Evolutionary conservation across 2,329 filamentous ascomycete species (phyloP).

Genomic region (Coniochaeta sp.): DNA sequence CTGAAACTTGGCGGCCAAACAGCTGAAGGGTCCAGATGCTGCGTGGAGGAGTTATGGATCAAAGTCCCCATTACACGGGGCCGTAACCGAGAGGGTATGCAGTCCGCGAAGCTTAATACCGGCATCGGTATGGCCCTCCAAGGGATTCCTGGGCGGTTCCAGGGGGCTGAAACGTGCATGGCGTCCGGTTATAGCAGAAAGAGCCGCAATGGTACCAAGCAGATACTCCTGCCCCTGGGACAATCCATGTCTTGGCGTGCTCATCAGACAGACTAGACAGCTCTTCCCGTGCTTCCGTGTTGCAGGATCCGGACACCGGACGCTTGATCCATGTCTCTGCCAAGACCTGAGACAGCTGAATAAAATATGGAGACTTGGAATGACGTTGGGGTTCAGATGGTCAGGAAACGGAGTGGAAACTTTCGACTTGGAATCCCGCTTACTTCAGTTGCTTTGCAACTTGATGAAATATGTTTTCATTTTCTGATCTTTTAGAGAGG

Average conservation of each 20-base stretch:
- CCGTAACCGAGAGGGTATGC: background rate
- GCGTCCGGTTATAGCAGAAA: background rate
- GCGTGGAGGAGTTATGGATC: background rate
- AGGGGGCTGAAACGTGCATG: constrained; percentile 1
- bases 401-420: background rate
- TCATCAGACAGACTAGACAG: constrained; percentile 5
- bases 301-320: background rate
- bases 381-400: background rate
- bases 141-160: background rate
- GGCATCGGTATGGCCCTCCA: background rate
- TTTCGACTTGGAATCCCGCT: background rate
- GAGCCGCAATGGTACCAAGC: background rate
- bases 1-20: background rate
- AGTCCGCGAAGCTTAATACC: background rate
- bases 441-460: background rate
- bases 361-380: background rate
- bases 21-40: background rate
- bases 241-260: constrained; percentile 4
- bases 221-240: background rate
- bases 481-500: too few relatives aligned
- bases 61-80: background rate
- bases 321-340: background rate
- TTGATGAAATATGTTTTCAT: background rate
- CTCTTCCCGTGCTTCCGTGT: constrained; percentile 4
- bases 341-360: background rate